Percentiles rank a stretch among this genome's conserved stretches.
phyloP scores from a whole-genome alignment of 2,329 filamentous ascomycete species.

The Akanthomyces muscarius region DNA sequence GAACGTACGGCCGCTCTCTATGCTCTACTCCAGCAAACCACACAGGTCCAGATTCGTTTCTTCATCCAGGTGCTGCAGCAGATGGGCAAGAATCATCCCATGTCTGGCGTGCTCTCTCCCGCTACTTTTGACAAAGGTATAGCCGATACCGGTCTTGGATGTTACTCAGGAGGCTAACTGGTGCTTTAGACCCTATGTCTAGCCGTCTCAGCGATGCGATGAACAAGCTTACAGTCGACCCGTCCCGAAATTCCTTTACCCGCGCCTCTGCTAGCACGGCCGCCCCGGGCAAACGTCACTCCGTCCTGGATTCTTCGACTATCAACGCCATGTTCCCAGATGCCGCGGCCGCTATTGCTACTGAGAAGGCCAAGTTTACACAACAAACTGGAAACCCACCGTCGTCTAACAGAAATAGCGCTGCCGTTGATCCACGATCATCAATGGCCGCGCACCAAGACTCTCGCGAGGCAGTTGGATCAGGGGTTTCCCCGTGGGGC shows the following conservation, averaged over 20 bases:
- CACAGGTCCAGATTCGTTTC: constrained; percentile 97
- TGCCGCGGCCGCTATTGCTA: constrained; percentile 95
- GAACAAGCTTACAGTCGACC: constrained; percentile 87
- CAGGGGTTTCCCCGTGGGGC: constrained; percentile 70
- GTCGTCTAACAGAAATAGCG: constrained; percentile 88
- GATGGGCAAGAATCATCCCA: constrained; percentile 97
- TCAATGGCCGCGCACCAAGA: constrained; percentile 61
- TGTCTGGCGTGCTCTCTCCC: constrained; percentile 91
- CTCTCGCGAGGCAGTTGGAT: constrained; percentile 26
- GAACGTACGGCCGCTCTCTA: constrained; percentile 95
- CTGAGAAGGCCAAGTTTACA: constrained; percentile 95
- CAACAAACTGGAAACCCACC: constrained; percentile 89
- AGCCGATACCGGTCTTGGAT: neutral
- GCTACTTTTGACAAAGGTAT: constrained; percentile 95
- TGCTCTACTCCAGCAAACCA: constrained; percentile 94
- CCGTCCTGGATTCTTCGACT: constrained; percentile 84
- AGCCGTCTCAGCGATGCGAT: constrained; percentile 94
- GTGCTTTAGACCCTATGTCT: constrained; percentile 85
- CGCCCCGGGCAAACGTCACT: constrained; percentile 76
- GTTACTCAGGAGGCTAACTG: constrained; percentile 18
- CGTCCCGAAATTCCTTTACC: constrained; percentile 78
- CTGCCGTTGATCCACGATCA: constrained; percentile 69
- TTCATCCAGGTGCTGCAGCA: constrained; percentile 98
- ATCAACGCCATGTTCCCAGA: constrained; percentile 99
- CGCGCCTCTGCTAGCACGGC: constrained; percentile 76